Conservation (phyloP, 2,329 filamentous ascomycete species). For the Incumbomyces delicatus region DNA sequence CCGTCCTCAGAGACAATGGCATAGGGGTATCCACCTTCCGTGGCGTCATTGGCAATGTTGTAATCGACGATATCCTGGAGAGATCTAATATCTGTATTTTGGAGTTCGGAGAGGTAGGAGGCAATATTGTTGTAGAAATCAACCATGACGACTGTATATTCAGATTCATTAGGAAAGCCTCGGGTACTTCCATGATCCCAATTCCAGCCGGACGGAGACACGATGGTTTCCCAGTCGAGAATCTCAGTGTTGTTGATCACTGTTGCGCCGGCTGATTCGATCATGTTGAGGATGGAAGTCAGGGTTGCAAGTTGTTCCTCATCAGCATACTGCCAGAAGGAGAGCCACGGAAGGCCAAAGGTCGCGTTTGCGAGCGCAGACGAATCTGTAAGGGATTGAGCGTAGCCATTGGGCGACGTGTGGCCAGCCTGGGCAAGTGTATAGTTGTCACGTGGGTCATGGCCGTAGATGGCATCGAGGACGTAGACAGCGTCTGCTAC, state of each 20-base stretch:
- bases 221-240: conserved; percentile 50
- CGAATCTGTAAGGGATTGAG: conserved; percentile 46
- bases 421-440: conserved; percentile 48
- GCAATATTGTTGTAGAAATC: conserved; percentile 56
- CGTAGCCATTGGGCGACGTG: conserved; percentile 48
- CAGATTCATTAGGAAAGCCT: conserved; percentile 60
- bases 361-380: conserved; percentile 48
- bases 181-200: conserved; percentile 59
- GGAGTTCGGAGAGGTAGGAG: conserved; percentile 52
- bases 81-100: conserved; percentile 50
- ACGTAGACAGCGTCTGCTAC: conserved; percentile 59
- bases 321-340: conserved; percentile 57
- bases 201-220: conserved; percentile 61
- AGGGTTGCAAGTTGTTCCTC: conserved; percentile 47
- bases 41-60: conserved; percentile 53
- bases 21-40: conserved; percentile 53
- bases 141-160: conserved; percentile 63
- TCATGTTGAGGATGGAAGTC: conserved; percentile 41
- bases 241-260: conserved; percentile 63
- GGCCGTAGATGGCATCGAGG: conserved; percentile 58
- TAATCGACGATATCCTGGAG: conserved; percentile 58
- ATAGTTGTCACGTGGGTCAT: conserved; percentile 56
- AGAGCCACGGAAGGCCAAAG: conserved; percentile 63
- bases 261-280: conserved; percentile 53
- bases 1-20: background rate